Percentiles rank a stretch among this genome's conserved stretches.
phyloP scores from a whole-genome alignment of 2,329 filamentous ascomycete genomes.

The Botrytis tulipae region DNA sequence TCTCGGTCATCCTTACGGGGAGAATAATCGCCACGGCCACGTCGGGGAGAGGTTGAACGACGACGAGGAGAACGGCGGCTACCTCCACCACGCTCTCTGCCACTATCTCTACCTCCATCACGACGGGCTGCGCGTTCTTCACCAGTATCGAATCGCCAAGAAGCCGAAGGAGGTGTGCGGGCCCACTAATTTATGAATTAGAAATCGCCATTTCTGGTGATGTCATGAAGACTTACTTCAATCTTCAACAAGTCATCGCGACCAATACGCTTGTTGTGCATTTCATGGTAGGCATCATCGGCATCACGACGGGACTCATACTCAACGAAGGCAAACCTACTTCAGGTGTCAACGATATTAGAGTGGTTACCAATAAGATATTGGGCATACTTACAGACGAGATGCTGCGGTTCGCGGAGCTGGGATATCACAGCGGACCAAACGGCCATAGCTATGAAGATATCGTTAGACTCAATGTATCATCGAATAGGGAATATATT shows the following conservation, averaged over 20 bases:
- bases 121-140: slow-evolving; percentile 63
- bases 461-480: slow-evolving; percentile 32
- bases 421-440: slow-evolving; percentile 97
- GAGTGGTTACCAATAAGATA: slow-evolving; percentile 31
- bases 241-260: slow-evolving; percentile 91
- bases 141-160: slow-evolving; percentile 96
- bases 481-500: slow-evolving; percentile 27
- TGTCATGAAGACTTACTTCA: slow-evolving; percentile 62
- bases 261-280: slow-evolving; percentile 99
- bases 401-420: slow-evolving; percentile 90
- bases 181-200: slow-evolving; percentile 72
- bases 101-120: slow-evolving; percentile 37
- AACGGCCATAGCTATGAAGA: slow-evolving; percentile 78
- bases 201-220: not conserved
- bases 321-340: slow-evolving; percentile 94
- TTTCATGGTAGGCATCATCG: slow-evolving; percentile 98
- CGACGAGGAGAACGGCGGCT: slow-evolving; percentile 62
- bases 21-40: slow-evolving; percentile 72
- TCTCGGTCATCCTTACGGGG: slow-evolving; percentile 86
- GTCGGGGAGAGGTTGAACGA: slow-evolving; percentile 76
- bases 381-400: slow-evolving; percentile 73
- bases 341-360: slow-evolving; percentile 42
- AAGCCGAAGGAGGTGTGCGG: slow-evolving; percentile 93
- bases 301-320: slow-evolving; percentile 98
- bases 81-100: slow-evolving; percentile 28